Evolutionary conservation across 345 rosid genomes (phyloP), one percentile per base, ranked within the genome.

Genomic region (Aethionema arabicum): DNA sequence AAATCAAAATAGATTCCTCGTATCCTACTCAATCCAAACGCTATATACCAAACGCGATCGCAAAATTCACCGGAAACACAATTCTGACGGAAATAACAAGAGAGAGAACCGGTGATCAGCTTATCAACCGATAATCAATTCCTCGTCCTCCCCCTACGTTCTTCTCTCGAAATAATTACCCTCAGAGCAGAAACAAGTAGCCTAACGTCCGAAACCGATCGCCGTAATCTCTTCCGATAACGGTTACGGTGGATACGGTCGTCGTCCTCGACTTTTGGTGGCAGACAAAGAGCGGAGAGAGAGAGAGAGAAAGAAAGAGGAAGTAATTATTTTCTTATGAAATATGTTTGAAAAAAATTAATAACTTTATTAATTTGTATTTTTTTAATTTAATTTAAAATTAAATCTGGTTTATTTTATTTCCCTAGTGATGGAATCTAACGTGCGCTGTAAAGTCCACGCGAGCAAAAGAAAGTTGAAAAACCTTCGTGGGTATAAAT

Each of bases 391-490:
- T 41, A 8, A 35, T 11, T 37, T 50, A 11, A 47, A 5, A 15
- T 4, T 8, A 37, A 4, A 21, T 21, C 27, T 1, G 27, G 27
- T 4, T 29, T 46, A 6, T 0, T 47, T 8, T 9, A 10, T 5
- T 15, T 40, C 55, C 65, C 38, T 55, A 70, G 55, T 36, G 65
- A 8, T 11, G 33, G 43, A 60, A 43, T 29, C 75, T 70, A 70
- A 64, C 70, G 70, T 70, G 66, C 75, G 70, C 75, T 57, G 49
- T 48, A 56, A 46, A 56, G 74, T 69, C 74, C 52, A 64, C 68
- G 62, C 52, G 13, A 50, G 50, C 54, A 21, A 21, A 21, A 11
- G 6, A 35, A 38, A 61, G 62, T 69, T 56, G 50, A 64, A 58
- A 14, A 21, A 43, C 27, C 21, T 49, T 63, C 35, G 65, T 41